Base-by-base conservation (phyloP, 768 basidiomycete species). In the Phylloporus sp. region DNA sequence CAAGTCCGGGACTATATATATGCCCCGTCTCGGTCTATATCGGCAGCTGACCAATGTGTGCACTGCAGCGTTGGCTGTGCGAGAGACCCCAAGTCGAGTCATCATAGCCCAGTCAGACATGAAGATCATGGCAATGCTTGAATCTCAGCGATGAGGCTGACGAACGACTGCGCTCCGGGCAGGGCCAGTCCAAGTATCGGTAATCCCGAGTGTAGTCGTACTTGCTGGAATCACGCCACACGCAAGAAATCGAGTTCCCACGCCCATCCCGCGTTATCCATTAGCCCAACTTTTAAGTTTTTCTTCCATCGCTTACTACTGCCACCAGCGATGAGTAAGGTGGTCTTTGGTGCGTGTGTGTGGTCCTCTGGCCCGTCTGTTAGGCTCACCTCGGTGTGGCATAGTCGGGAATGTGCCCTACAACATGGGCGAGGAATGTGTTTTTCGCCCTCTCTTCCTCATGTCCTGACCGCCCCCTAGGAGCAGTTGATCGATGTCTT, bases 401-500 rank as follows among this genome's bases (percentile, higher is more conserved):
- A 36, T 56, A 88, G 90, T 92, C 43, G 90, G 90, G 51, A 92
- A 92, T 78, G 89, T 92, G 8, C 90, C 90, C 22, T 92, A 92
- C 71, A 91, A 86, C 62, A 91, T 91, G 86, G 85, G 81, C 38
- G 90, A 92, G 74, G 81, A 69, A 66, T 36, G 78, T 47, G 2
- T 42, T 23, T 20, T 53, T 31, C 22, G 15, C 7, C 15, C 23
- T 18, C 2, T 18, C 16, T 45, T n/a, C 20, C 6, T 45, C 40
- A 27, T 47, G 45, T 45, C 29, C 47, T 63, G 43, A 65, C 20
- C 28, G 10, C 18, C 36, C 46, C 29, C 38, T 60, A 83, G 83
- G 91, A 93, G 23, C 87, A 90, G 68, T 75, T 93, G 38, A 90
- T 91, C 46, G 87, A 89, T 34, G 86, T 91, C 13, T 93, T 93